Evolutionary conservation across 164 flowering plant species (phyloP), one percentile per base, ranked within the genome.

Genomic region (Magnolia kwangsiensis): DNA sequence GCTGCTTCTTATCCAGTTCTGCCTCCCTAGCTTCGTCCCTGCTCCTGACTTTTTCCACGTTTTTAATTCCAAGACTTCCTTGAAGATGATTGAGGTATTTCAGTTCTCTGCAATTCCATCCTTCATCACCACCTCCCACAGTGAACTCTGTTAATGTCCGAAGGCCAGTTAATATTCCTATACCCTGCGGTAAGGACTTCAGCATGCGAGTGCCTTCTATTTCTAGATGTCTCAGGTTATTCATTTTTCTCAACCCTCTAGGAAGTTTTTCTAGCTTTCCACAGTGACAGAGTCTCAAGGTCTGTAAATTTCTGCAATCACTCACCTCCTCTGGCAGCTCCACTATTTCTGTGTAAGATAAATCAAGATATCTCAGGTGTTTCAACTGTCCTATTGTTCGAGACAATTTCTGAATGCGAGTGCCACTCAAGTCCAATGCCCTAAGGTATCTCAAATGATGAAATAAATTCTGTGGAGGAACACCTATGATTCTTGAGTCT

Each of bases 321-420:
- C 78, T 16, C 11, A 81, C 6, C 8, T 83, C 76, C 2, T 75
- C 55, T 20, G 88, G 78, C 37, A 76, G 50, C 55, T 50, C 18
- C 37, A 27, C 58, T 49, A 76, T 70, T 18, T 6, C 0, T 37
- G 78, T 20, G 2, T 16, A 0, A 37, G 68, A 69, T 16, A 76
- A 50, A 24, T 69, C 37, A 14, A 76, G 67, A 45, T 76, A 71
- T 69, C 73, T 76, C 14, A 76, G 49, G 37, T 59, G 74, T 31
- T 37, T 70, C 37, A 70, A 69, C 13, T 63, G 61, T 21, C 23
- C 68, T 27, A 76, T 24, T 14, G 78, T 18, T 49, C 68, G 4
- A 7, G 68, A 29, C 68, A 65, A 23, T 24, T 20, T 20, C 21
- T 20, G 29, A 31, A 37, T 7, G 2, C 27, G 8, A 68, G 71